Evolutionary conservation across 148 eudicot genomes (phyloP).

Genomic region (Camellia japonica): DNA sequence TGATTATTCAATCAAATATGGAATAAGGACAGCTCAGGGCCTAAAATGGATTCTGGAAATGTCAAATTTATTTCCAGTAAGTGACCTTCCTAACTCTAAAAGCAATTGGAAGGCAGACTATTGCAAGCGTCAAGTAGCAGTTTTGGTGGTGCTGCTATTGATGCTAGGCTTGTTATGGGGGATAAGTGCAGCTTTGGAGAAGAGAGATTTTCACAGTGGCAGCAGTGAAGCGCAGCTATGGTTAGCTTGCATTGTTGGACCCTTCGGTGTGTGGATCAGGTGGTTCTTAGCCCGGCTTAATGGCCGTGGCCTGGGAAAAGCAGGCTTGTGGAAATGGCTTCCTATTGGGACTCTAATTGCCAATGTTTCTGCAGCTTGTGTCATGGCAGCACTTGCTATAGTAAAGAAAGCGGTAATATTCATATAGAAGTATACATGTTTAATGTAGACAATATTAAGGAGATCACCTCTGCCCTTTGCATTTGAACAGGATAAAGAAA

Average conservation of each 20-base stretch:
- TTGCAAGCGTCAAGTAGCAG: conserved; percentile 27
- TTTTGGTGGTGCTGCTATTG: conserved; percentile 31
- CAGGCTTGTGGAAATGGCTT: conserved; percentile 55
- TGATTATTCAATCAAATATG: conserved; percentile 57
- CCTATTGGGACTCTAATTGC: conserved; percentile 88
- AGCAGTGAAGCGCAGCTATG: conserved; percentile 64
- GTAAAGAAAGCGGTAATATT: conserved; percentile 56
- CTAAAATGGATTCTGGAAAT: conserved; percentile 36
- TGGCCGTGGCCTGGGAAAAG: conserved; percentile 71
- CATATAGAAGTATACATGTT: background rate
- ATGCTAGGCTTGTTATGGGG: conserved; percentile 49
- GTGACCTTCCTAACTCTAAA: background rate
- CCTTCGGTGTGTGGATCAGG: conserved; percentile 84
- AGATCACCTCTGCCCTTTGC: background rate
- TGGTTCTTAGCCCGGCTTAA: conserved; percentile 88
- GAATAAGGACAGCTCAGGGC: conserved; percentile 64
- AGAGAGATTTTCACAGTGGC: conserved; percentile 47
- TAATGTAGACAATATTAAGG: background rate
- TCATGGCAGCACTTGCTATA: conserved; percentile 88
- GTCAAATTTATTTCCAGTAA: conserved; percentile 7
- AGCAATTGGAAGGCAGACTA: conserved; percentile 22
- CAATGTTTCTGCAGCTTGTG: conserved; percentile 78
- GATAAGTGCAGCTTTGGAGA: conserved; percentile 47
- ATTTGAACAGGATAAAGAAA: background rate
- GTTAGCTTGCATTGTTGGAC: conserved; percentile 78